These are phyloP conservation scores for Cladosporium sp. DNA, from an alignment of 2,329 filamentous ascomycete species.

Conservation along the genomic window DNA sequence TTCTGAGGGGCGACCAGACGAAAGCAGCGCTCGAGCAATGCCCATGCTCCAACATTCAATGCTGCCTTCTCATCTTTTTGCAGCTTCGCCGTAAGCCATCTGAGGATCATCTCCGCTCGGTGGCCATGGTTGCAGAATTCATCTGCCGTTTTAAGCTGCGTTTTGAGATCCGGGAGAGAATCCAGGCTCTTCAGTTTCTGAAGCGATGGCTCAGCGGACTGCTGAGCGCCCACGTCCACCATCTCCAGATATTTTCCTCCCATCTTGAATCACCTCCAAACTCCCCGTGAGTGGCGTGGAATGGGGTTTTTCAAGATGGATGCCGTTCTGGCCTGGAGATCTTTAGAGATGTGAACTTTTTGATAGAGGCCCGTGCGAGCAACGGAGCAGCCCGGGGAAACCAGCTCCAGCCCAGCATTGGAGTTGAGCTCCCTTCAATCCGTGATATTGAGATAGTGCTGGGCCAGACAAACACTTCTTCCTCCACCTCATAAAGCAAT, in stretches of 20 bases:
- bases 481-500: constrained; percentile 15
- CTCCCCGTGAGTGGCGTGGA: neutral
- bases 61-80: constrained; percentile 41
- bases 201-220: constrained; percentile 28
- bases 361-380: constrained; percentile 10
- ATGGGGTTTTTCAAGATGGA: neutral
- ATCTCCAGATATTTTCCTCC: constrained; percentile 6
- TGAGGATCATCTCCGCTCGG: constrained; percentile 56
- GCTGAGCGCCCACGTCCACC: constrained; percentile 21
- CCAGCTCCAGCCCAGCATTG: constrained; percentile 3
- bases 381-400: constrained; percentile 5
- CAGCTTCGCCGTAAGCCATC: constrained; percentile 61
- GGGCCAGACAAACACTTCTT: neutral
- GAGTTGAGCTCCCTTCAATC: neutral
- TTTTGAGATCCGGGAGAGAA: constrained; percentile 19
- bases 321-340: neutral
- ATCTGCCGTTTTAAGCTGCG: constrained; percentile 25
- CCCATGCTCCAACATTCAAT: constrained; percentile 47
- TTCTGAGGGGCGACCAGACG: constrained; percentile 63
- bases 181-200: constrained; percentile 38
- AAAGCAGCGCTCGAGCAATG: constrained; percentile 57
- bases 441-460: too few species aligned
- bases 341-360: constrained; percentile 5
- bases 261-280: neutral
- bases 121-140: constrained; percentile 28